phyloP scores from a whole-genome alignment of 2,329 filamentous ascomycete species.

The Aureobasidium sp. region DNA sequence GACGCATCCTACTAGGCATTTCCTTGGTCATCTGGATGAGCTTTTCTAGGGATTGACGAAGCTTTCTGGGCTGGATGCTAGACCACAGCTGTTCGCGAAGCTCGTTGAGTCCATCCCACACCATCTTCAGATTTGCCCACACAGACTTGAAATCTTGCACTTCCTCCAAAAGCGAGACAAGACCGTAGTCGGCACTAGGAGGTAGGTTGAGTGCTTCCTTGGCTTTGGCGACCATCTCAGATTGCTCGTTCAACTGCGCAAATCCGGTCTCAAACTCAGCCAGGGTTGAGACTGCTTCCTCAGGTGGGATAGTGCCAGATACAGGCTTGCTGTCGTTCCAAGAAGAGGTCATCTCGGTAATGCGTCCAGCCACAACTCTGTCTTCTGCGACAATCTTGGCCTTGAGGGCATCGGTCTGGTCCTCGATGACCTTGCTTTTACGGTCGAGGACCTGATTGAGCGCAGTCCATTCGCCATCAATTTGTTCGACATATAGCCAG shows the following conservation, averaged over 20 bases:
- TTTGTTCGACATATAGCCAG: slow-evolving; percentile 93
- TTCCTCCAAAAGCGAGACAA: slow-evolving; percentile 80
- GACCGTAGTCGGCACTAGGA: slow-evolving; percentile 66
- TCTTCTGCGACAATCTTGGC: slow-evolving; percentile 95
- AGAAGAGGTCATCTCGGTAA: slow-evolving; percentile 70
- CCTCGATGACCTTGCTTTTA: slow-evolving; percentile 91
- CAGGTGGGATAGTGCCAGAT: slow-evolving; percentile 84
- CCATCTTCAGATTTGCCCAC: slow-evolving; percentile 89
- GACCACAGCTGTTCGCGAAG: slow-evolving; percentile 90
- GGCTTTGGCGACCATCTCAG: slow-evolving; percentile 88
- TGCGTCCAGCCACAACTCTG: slow-evolving; percentile 80
- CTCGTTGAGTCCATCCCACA: slow-evolving; percentile 94
- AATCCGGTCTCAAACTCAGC: slow-evolving; percentile 76
- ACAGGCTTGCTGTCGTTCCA: slow-evolving; percentile 98
- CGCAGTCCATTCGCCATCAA: slow-evolving; percentile 91
- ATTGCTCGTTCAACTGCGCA: slow-evolving; percentile 75
- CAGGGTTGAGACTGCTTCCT: slow-evolving; percentile 76
- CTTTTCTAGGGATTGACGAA: slow-evolving; percentile 79
- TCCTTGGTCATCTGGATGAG: slow-evolving; percentile 98
- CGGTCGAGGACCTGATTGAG: slow-evolving; percentile 85
- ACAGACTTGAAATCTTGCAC: slow-evolving; percentile 99
- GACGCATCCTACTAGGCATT: slow-evolving; percentile 97
- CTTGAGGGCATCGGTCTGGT: slow-evolving; percentile 88
- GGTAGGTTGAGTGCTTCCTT: slow-evolving; percentile 94
- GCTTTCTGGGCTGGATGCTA: slow-evolving; percentile 88